Percentiles rank a stretch among this genome's conserved stretches.
Conservation (phyloP, 306 rosid genomes). For the Quillaja saponaria region DNA sequence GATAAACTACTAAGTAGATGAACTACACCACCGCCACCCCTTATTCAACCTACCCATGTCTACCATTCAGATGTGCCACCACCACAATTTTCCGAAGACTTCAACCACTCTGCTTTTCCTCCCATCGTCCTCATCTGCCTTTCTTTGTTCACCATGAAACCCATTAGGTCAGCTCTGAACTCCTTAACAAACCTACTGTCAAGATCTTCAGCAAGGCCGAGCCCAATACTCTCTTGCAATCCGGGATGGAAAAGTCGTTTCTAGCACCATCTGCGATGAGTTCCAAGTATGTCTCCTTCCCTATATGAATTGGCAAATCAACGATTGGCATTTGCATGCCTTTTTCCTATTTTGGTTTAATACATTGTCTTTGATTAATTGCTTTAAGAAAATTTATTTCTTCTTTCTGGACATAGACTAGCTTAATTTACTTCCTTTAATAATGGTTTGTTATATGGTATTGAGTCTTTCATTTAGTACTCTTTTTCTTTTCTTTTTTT, state of each 20-base stretch:
- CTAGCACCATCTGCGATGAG: slow-evolving; percentile 55
- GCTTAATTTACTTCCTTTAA: too few species aligned
- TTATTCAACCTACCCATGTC: slow-evolving; percentile 27
- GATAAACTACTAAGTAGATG: too few species aligned
- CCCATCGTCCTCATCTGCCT: slow-evolving; percentile 31
- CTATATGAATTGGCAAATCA: not conserved
- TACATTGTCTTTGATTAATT: too few species aligned
- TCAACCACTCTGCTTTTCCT: slow-evolving; percentile 5
- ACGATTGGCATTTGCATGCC: too few species aligned
- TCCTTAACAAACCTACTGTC: slow-evolving; percentile 42
- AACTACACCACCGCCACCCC: too few species aligned
- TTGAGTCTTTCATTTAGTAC: too few species aligned
- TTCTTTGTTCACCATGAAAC: slow-evolving; percentile 37
- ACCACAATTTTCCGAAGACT: slow-evolving; percentile 31
- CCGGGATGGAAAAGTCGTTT: slow-evolving; percentile 51
- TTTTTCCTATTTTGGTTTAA: too few species aligned
- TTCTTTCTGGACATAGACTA: too few species aligned
- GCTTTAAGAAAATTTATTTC: too few species aligned
- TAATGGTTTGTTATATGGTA: too few species aligned
- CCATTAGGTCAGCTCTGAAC: slow-evolving; percentile 23
- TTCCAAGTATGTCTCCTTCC: slow-evolving; percentile 45
- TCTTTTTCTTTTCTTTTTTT: too few species aligned
- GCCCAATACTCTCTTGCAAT: slow-evolving; percentile 57
- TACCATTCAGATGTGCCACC: slow-evolving; percentile 33
- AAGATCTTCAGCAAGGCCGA: slow-evolving; percentile 53